Conservation (phyloP, 2,329 filamentous ascomycete genomes). For the Cryphonectria carpinicola region DNA sequence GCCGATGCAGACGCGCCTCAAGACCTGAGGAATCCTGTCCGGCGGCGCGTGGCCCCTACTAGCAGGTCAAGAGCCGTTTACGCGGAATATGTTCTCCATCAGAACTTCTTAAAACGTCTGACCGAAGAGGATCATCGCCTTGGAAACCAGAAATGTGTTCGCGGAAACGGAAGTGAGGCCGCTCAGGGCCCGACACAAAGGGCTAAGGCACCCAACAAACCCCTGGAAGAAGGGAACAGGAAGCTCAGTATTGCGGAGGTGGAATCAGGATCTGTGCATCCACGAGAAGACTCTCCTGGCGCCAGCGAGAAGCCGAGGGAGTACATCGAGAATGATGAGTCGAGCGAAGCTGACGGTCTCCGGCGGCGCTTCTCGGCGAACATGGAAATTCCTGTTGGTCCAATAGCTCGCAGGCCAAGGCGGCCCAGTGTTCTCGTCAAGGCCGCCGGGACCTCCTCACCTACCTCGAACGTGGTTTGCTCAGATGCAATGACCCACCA, state of each 20-base stretch:
- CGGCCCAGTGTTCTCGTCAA: neutral
- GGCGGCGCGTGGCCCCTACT: neutral
- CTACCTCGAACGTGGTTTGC: neutral
- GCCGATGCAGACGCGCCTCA: neutral
- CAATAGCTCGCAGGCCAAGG: neutral
- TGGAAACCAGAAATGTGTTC: neutral
- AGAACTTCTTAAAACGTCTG: no score
- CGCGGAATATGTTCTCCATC: neutral
- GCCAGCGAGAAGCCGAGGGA: neutral
- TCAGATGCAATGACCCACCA: no score
- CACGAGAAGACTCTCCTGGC: neutral
- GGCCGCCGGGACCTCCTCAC: neutral
- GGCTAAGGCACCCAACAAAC: neutral
- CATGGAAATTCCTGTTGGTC: neutral
- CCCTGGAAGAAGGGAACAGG: neutral
- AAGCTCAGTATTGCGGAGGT: neutral
- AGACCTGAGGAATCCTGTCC: neutral
- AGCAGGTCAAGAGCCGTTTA: neutral
- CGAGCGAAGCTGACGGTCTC: neutral
- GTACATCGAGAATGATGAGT: neutral
- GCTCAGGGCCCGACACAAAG: no score
- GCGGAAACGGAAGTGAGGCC: neutral
- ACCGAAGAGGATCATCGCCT: no score
- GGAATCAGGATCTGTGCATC: neutral
- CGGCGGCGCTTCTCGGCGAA: neutral